These are phyloP conservation scores for Beauveria varroae DNA, from an alignment of 2,329 filamentous ascomycete genomes.

Conservation along the genomic window DNA sequence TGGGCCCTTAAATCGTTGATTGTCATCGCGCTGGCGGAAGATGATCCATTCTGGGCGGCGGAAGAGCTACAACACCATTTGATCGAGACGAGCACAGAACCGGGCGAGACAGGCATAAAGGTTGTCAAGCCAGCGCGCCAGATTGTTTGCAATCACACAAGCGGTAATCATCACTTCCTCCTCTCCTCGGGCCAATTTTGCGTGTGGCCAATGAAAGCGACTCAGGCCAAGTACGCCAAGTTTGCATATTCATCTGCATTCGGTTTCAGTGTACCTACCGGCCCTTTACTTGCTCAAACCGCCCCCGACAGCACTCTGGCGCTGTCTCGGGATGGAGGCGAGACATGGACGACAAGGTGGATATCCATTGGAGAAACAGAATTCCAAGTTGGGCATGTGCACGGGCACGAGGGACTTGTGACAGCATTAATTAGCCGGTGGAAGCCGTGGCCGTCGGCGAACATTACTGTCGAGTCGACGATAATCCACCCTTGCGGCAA, in stretches of 20 bases:
- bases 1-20: conserved; percentile 47
- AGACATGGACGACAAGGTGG: conserved; percentile 25
- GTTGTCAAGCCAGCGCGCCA: conserved; percentile 26
- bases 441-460: conserved; percentile 12
- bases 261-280: conserved; percentile 35
- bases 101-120: background rate
- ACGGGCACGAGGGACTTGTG: background rate
- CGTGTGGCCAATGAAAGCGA: conserved; percentile 30
- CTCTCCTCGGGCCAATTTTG: conserved; percentile 33
- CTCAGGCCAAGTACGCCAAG: conserved; percentile 38
- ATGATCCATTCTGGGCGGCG: conserved; percentile 37
- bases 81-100: background rate
- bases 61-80: conserved; percentile 26
- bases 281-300: conserved; percentile 25
- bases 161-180: conserved; percentile 33
- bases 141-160: conserved; percentile 32
- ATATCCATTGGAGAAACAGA: conserved; percentile 15
- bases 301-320: conserved; percentile 25
- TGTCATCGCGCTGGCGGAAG: conserved; percentile 26
- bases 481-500: conserved; percentile 21
- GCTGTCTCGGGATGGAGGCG: conserved; percentile 23
- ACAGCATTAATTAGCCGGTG: background rate
- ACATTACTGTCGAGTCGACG: conserved; percentile 21
- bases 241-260: conserved; percentile 43
- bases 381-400: background rate